Percentiles rank a stretch among this genome's conserved stretches.
These are phyloP conservation scores for Leccinum colubrinum DNA, from an alignment of 1,284 basidiomycete genomes.

Conservation along the genomic window DNA sequence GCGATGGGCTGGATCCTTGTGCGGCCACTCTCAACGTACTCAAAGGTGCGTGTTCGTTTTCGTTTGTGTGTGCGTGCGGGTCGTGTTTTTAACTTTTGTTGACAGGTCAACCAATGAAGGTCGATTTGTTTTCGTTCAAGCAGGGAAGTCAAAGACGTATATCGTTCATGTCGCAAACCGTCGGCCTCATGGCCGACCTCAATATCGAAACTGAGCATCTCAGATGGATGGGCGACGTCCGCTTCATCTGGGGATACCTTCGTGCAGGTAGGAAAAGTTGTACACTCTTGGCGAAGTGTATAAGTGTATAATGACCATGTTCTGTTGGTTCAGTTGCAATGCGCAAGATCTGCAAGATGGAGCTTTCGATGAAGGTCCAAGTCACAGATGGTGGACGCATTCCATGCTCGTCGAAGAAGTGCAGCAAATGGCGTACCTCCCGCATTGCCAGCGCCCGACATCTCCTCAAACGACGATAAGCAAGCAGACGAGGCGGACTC, in stretches of 20 bases:
- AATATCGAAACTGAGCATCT: constrained; percentile 87
- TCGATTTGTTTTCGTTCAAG: constrained; percentile 81
- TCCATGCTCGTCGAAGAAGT: constrained; percentile 35
- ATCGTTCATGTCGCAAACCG: constrained; percentile 86
- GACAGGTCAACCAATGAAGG: constrained; percentile 65
- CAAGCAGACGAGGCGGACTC: constrained; percentile 32
- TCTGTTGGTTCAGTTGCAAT: constrained; percentile 47
- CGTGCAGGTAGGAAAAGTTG: constrained; percentile 52
- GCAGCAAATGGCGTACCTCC: constrained; percentile 29
- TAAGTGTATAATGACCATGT: neutral
- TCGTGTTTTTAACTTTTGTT: neutral
- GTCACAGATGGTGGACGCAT: constrained; percentile 57
- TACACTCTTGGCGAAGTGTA: neutral
- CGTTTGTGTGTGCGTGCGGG: neutral
- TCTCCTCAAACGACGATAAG: constrained; percentile 20
- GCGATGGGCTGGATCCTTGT: constrained; percentile 75
- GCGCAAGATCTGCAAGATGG: constrained; percentile 64
- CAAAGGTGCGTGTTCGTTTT: constrained; percentile 59
- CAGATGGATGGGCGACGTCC: constrained; percentile 91
- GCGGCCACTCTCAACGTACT: constrained; percentile 82
- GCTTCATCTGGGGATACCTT: constrained; percentile 85
- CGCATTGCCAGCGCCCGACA: constrained; percentile 12
- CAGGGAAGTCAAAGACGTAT: constrained; percentile 68
- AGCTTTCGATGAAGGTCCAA: constrained; percentile 76
- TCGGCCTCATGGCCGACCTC: constrained; percentile 92